Conservation (phyloP, 2,329 filamentous ascomycete species). For the Tolypocladium inflatum region DNA sequence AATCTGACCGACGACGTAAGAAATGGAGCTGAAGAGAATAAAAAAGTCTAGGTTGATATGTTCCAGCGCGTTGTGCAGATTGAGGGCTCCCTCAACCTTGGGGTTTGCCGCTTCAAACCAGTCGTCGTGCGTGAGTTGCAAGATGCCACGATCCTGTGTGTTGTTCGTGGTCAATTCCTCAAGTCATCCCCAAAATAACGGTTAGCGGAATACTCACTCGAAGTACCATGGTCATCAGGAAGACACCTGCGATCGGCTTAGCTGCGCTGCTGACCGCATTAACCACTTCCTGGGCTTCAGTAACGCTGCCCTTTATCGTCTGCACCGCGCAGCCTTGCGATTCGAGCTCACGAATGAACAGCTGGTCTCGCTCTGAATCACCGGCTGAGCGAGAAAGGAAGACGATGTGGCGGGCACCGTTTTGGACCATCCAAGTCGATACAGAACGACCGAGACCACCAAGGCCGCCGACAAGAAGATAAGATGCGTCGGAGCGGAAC, state of each 20-base stretch:
- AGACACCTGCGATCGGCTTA: neutral
- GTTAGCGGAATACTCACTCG: neutral
- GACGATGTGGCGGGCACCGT: neutral
- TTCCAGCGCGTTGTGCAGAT: conserved; percentile 16
- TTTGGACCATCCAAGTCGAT: conserved; percentile 1
- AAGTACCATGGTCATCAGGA: conserved; percentile 17
- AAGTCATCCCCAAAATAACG: neutral
- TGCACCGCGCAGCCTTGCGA: neutral
- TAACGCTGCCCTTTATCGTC: conserved; percentile 14
- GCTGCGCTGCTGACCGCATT: neutral
- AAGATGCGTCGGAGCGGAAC: conserved; percentile 1
- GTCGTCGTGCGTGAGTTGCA: conserved; percentile 5
- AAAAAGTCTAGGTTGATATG: conserved; percentile 18
- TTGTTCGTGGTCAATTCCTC: neutral
- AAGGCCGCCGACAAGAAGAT: conserved; percentile 15
- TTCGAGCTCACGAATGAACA: neutral
- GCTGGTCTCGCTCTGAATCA: neutral
- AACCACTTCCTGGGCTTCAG: neutral
- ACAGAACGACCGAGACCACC: neutral
- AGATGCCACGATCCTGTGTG: neutral
- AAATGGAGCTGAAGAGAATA: conserved; percentile 15
- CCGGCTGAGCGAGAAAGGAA: conserved; percentile 6
- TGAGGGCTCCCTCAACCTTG: conserved; percentile 22
- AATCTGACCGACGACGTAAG: conserved; percentile 12
- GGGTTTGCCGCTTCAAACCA: conserved; percentile 14